phyloP scores from a whole-genome alignment of 176 grass and related monocot species.

The Oryza meyeriana region DNA sequence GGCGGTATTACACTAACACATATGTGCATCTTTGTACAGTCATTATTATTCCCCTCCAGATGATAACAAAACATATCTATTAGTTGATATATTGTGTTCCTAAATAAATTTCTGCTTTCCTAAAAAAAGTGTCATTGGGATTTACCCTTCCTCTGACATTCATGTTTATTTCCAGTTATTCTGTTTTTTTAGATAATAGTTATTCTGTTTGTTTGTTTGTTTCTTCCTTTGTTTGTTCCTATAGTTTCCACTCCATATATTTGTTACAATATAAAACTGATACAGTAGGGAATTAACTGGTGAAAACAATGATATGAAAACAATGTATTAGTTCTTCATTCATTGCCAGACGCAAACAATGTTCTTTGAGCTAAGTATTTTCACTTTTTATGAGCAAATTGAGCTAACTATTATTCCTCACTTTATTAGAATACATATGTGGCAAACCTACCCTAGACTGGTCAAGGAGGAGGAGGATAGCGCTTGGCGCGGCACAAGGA shows the following conservation, averaged over 20 bases:
- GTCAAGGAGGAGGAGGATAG: conserved; percentile 73
- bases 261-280: neutral
- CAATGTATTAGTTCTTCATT: neutral
- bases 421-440: conserved; percentile 50
- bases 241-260: neutral
- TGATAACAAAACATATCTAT: neutral
- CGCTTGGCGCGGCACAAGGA: conserved; percentile 62
- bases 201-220: neutral
- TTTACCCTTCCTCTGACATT: neutral
- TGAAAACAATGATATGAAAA: neutral
- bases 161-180: conserved; percentile 14
- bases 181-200: neutral
- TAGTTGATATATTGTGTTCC: neutral
- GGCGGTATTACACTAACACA: neutral
- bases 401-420: conserved; percentile 7
- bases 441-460: conserved; percentile 69
- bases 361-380: neutral
- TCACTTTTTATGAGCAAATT: conserved; percentile 1
- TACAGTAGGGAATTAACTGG: neutral
- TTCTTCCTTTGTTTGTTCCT: neutral
- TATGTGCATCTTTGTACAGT: neutral
- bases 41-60: neutral
- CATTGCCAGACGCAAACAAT: neutral
- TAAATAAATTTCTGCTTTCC: neutral
- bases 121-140: neutral